These are phyloP conservation scores for Eruca vesicaria DNA, from an alignment of 441 rosid genomes.

Conservation along the genomic window DNA sequence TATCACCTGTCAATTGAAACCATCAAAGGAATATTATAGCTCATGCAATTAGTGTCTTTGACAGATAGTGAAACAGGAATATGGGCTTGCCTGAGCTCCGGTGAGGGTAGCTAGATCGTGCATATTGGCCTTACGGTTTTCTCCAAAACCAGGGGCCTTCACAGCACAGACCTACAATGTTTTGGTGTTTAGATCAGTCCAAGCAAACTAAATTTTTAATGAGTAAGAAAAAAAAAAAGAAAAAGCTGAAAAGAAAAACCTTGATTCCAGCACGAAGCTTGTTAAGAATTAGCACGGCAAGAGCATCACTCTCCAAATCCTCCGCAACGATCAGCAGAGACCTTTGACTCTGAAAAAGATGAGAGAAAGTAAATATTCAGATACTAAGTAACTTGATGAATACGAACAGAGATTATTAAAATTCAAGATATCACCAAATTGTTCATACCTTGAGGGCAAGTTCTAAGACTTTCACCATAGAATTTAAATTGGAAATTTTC, in stretches of 20 bases:
- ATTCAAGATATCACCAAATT: background rate
- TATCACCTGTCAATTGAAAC: slow-evolving; percentile 47
- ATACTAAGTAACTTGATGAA: background rate
- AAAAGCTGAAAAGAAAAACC: slow-evolving; percentile 43
- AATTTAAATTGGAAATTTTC: slow-evolving; percentile 66
- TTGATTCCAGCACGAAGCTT: slow-evolving; percentile 91
- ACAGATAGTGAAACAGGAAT: background rate
- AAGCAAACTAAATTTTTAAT: background rate
- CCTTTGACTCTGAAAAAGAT: slow-evolving; percentile 64
- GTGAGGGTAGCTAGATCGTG: slow-evolving; percentile 82
- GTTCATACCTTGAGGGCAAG: slow-evolving; percentile 63
- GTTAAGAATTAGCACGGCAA: slow-evolving; percentile 70
- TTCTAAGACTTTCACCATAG: slow-evolving; percentile 78
- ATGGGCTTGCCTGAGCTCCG: slow-evolving; percentile 59
- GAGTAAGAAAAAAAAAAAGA: background rate
- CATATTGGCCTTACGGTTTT: slow-evolving; percentile 69
- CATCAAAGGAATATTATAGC: background rate
- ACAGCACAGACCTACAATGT: slow-evolving; percentile 67
- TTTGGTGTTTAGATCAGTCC: background rate
- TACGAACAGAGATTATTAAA: background rate
- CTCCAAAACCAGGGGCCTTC: slow-evolving; percentile 91
- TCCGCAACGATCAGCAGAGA: slow-evolving; percentile 78
- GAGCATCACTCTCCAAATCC: slow-evolving; percentile 81
- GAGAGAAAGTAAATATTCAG: background rate
- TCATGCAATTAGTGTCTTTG: background rate